These are phyloP conservation scores for Striga hermonthica DNA, from an alignment of 305 asterid species.

Conservation along the genomic window DNA sequence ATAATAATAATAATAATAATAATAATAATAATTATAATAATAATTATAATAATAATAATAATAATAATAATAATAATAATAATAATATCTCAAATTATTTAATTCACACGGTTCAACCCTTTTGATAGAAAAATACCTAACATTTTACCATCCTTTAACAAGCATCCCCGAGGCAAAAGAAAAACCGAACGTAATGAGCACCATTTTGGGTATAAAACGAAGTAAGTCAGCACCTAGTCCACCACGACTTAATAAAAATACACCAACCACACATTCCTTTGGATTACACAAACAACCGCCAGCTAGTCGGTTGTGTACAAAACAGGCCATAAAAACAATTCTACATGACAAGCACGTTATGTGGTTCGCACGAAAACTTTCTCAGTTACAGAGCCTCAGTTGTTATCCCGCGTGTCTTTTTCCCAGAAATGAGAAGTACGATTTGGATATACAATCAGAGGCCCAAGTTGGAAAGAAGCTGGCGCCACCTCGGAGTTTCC, in stretches of 20 bases:
- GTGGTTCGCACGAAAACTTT: slow-evolving; percentile 19
- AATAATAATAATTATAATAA: too few relatives aligned
- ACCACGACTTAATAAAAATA: slow-evolving; percentile 18
- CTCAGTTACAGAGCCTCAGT: slow-evolving; percentile 14
- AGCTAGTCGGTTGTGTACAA: slow-evolving; percentile 1
- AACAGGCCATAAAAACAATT: not conserved
- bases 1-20: too few relatives aligned
- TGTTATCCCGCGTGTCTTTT: slow-evolving; percentile 3
- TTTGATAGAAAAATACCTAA: not conserved
- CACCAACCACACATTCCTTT: not conserved
- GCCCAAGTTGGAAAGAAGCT: slow-evolving; percentile 71
- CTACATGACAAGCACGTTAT: slow-evolving; percentile 23
- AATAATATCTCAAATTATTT: too few relatives aligned
- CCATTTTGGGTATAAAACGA: slow-evolving; percentile 2
- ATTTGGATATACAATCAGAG: slow-evolving; percentile 31
- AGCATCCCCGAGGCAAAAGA: not conserved
- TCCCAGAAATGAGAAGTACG: not conserved
- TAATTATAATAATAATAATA: too few relatives aligned
- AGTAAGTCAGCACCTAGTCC: not conserved
- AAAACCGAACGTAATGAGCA: not conserved
- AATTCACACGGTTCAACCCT: too few relatives aligned
- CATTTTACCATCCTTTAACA: not conserved
- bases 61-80: too few relatives aligned
- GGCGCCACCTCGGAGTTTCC: slow-evolving; percentile 97
- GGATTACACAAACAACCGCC: slow-evolving; percentile 21